Evolutionary conservation across 257 asterid genomes (phyloP), one percentile per base, ranked within the genome.

Genomic region (Phtheirospermum japonicum): DNA sequence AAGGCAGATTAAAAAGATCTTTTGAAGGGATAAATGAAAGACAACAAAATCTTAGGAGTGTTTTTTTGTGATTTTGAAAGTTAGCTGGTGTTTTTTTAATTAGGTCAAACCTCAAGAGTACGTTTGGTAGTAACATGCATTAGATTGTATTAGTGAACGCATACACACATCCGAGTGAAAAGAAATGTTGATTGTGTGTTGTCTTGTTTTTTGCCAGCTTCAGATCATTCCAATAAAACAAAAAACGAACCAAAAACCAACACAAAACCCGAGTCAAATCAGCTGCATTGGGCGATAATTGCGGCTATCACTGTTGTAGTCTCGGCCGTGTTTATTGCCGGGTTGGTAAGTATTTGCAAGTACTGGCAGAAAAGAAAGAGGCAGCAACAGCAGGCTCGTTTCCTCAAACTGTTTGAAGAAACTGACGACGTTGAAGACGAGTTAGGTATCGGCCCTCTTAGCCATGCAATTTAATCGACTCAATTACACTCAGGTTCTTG

Each of bases 371-470:
- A 57, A 63, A 76, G 79, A 48, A 87, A 70, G 85, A 85, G 85
- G 73, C 87, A 79, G 73, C 85, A 80, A 43, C 95, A 90, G 58
- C 96, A 90, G 69, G 93, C 96, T 4, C 83, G 85, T 31, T 90
- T 85, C 78, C 80, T 83, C 68, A 68, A 65, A 75, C 82, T 85
- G 34, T 85, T 85, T 10, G 90, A 83, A 81, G 90, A 81, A 59
- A 73, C 57, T 49, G 90, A 83, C 57, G 94, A 83, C 56, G 76
- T 80, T 4, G 90, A 83, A 59, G 94, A 85, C 45, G 94, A 81
- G 74, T 72, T 83, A 49, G 90, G 88, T 49, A 71, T 81, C 13
- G 88, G 86, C 17, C 85, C 88, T 65, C 83, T 80, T 11, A 73
- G 81, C 53, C 77, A 72, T 53, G 66, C 64, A 3, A 43, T 76